phyloP scores from a whole-genome alignment of 306 rosid genomes.

The Potentilla sterilis region DNA sequence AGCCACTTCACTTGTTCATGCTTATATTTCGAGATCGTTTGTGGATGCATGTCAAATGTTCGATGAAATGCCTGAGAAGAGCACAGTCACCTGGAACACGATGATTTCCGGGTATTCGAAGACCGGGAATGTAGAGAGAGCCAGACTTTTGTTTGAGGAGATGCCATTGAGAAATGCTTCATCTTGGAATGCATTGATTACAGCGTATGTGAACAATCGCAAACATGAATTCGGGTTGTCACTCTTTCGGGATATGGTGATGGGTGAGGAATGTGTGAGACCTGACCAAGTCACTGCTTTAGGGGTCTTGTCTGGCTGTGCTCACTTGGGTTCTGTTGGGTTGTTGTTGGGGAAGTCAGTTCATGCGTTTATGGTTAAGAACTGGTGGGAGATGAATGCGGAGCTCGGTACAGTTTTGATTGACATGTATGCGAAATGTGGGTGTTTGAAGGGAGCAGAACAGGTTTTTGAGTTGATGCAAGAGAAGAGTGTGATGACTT shows the following conservation, averaged over 20 bases:
- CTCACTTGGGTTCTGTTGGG: conserved; percentile 44
- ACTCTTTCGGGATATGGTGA: conserved; percentile 53
- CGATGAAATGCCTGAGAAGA: conserved; percentile 58
- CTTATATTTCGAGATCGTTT: conserved; percentile 29
- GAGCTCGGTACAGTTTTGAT: conserved; percentile 55
- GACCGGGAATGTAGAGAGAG: conserved; percentile 33
- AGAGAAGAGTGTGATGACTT: conserved; percentile 16
- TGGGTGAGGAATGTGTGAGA: conserved; percentile 19
- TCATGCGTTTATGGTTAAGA: conserved; percentile 50
- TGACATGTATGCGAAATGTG: conserved; percentile 31
- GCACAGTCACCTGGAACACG: conserved; percentile 48
- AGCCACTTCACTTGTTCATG: conserved; percentile 40
- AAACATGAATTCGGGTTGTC: conserved; percentile 28
- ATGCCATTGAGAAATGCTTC: conserved; percentile 44
- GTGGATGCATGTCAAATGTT: conserved; percentile 45
- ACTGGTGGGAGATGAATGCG: conserved; percentile 50
- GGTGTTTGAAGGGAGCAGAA: conserved; percentile 23
- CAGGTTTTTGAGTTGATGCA: conserved; percentile 20
- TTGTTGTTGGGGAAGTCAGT: conserved; percentile 57
- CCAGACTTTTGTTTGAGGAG: conserved; percentile 37
- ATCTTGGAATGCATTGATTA: conserved; percentile 58
- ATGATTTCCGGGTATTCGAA: conserved; percentile 57
- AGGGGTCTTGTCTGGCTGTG: conserved; percentile 48
- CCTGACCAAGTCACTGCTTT: conserved; percentile 38
- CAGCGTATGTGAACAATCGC: conserved; percentile 36